These are phyloP conservation scores for Alternaria metachromatica DNA, from an alignment of 2,329 filamentous ascomycete species.

Conservation along the genomic window DNA sequence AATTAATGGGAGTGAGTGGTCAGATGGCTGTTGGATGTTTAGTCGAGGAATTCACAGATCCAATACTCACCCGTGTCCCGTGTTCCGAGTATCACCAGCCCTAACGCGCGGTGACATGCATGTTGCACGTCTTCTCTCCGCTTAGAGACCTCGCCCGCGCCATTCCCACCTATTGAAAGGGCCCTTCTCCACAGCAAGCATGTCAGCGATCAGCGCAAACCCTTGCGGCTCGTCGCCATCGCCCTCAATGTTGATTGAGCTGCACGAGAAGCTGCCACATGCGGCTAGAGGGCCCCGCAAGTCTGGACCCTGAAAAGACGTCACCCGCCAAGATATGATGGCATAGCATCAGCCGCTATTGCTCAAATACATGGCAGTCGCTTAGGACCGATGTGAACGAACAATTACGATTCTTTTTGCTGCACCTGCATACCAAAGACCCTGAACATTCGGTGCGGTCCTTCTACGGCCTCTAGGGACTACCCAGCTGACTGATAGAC, in stretches of 20 bases:
- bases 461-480: neutral
- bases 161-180: conserved; percentile 10
- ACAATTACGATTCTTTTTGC: conserved; percentile 1
- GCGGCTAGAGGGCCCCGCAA: conserved; percentile 16
- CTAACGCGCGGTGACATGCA: conserved; percentile 10
- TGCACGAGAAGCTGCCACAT: neutral
- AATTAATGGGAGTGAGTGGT: neutral
- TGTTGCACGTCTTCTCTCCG: neutral
- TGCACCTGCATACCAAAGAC: neutral
- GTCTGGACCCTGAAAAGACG: conserved; percentile 22
- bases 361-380: conserved; percentile 10
- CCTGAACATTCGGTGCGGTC: neutral
- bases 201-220: conserved; percentile 1
- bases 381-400: neutral
- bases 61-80: neutral
- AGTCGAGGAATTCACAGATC: neutral
- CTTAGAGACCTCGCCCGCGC: neutral
- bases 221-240: conserved; percentile 7
- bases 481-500: neutral
- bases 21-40: neutral
- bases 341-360: conserved; percentile 12
- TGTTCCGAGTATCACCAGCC: neutral
- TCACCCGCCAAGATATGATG: conserved; percentile 22
- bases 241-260: conserved; percentile 9
- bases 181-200: neutral